A percentile compares a stretch with the other conserved stretches of the same genome.
Evolutionary conservation across 75 land plant species (phyloP).

Genomic region (Pinus taeda): DNA sequence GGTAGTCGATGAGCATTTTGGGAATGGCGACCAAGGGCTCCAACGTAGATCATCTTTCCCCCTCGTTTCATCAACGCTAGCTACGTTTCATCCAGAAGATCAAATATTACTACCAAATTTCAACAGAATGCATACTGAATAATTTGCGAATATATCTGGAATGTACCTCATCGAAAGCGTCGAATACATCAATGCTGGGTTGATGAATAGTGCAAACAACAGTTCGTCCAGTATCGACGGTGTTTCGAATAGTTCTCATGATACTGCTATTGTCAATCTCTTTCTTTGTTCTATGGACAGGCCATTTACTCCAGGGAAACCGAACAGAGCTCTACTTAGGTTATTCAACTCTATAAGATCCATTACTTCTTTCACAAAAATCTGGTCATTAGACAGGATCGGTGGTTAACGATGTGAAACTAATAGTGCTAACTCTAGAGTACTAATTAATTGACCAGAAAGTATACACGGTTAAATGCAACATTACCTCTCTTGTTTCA

Average conservation of each 20-base stretch:
- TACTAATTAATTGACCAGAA: not conserved
- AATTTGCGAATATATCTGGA: slow-evolving; percentile 19
- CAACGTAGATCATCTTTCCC: slow-evolving; percentile 43
- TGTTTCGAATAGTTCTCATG: slow-evolving; percentile 22
- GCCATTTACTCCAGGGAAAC: not conserved
- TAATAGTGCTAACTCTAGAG: not conserved
- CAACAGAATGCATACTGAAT: not conserved
- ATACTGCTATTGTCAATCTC: slow-evolving; percentile 30
- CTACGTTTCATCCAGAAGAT: slow-evolving; percentile 9
- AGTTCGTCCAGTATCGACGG: slow-evolving; percentile 14
- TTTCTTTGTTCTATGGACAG: slow-evolving; percentile 28
- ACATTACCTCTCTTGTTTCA: slow-evolving; percentile 19
- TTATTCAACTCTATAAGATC: slow-evolving; percentile 15
- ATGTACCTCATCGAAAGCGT: slow-evolving; percentile 39
- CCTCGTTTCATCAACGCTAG: slow-evolving; percentile 42
- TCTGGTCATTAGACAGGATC: not conserved
- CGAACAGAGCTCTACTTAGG: slow-evolving; percentile 15
- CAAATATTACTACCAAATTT: not conserved
- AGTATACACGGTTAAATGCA: too few species aligned
- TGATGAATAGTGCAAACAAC: too few species aligned
- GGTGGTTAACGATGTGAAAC: not conserved
- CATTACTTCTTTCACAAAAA: slow-evolving; percentile 29
- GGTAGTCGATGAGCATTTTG: slow-evolving; percentile 26
- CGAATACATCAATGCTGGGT: slow-evolving; percentile 29
- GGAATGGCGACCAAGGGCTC: slow-evolving; percentile 39